Conservation (phyloP, 345 rosid species). For the Eucalyptus marginata region DNA sequence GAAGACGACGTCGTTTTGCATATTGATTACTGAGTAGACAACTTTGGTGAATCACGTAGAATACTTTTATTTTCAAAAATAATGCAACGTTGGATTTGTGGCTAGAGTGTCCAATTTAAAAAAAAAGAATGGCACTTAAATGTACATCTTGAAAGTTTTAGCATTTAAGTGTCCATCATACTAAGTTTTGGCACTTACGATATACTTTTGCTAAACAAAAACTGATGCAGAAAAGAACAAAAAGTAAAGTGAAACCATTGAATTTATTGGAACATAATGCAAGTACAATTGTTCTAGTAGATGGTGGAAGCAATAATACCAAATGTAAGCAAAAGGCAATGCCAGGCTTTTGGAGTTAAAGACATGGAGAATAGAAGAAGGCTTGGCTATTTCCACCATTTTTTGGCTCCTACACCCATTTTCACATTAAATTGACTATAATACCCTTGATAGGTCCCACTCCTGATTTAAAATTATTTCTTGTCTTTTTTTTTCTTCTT, state of each 20-base stretch:
- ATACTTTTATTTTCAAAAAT: too few species aligned
- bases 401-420: too few species aligned
- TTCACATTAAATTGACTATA: too few species aligned
- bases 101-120: too few species aligned
- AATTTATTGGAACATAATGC: neutral
- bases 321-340: neutral
- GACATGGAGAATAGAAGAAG: neutral
- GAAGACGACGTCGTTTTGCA: neutral
- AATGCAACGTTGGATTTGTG: too few species aligned
- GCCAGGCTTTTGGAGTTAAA: neutral
- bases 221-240: neutral
- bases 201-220: too few species aligned
- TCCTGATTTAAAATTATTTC: too few species aligned
- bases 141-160: too few species aligned
- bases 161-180: rapidly evolving
- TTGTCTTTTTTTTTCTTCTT: too few species aligned
- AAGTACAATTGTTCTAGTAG: neutral
- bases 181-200: too few species aligned
- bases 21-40: neutral
- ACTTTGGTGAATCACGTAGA: rapidly evolving
- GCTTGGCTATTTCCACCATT: too few species aligned
- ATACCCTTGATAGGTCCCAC: rapidly evolving
- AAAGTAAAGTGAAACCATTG: neutral
- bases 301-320: neutral
- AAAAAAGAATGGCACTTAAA: too few species aligned